A percentile compares a stretch with the other conserved stretches of the same genome.
These are phyloP conservation scores for Colletotrichum costaricense DNA, from an alignment of 2,329 filamentous ascomycete species.

Conservation along the genomic window DNA sequence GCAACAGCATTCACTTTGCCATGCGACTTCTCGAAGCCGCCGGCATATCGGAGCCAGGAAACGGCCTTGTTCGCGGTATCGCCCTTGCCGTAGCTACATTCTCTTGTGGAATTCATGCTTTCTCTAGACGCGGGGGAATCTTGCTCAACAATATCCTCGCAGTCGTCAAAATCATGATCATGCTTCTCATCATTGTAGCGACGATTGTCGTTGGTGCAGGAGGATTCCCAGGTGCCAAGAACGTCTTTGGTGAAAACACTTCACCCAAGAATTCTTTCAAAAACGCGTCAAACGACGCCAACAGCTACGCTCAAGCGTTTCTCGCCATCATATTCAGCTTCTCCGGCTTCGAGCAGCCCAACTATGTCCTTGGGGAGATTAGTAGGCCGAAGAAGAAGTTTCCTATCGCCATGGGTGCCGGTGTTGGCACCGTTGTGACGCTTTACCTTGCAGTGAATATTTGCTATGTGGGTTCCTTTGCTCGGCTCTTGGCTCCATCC, in stretches of 20 bases:
- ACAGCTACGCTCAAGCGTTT: conserved; percentile 52
- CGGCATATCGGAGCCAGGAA: conserved; percentile 40
- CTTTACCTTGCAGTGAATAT: conserved; percentile 52
- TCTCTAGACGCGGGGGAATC: conserved; percentile 62
- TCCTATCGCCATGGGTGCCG: conserved; percentile 44
- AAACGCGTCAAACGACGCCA: conserved; percentile 39
- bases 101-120: conserved; percentile 59
- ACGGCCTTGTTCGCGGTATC: conserved; percentile 55
- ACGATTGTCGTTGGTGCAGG: conserved; percentile 46
- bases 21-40: conserved; percentile 52
- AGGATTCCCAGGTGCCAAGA: conserved; percentile 40
- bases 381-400: conserved; percentile 46
- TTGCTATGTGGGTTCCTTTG: conserved; percentile 45
- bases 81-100: conserved; percentile 56
- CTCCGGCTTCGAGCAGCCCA: conserved; percentile 52
- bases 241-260: conserved; percentile 43
- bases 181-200: conserved; percentile 55
- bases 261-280: conserved; percentile 40
- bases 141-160: conserved; percentile 63
- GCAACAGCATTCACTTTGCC: conserved; percentile 60
- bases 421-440: conserved; percentile 43
- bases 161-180: conserved; percentile 58
- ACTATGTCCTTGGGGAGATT: conserved; percentile 49
- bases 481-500: conserved; percentile 39
- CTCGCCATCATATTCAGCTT: conserved; percentile 55